phyloP scores from a whole-genome alignment of 2,329 filamentous ascomycete genomes.

The Cadophora gregata region DNA sequence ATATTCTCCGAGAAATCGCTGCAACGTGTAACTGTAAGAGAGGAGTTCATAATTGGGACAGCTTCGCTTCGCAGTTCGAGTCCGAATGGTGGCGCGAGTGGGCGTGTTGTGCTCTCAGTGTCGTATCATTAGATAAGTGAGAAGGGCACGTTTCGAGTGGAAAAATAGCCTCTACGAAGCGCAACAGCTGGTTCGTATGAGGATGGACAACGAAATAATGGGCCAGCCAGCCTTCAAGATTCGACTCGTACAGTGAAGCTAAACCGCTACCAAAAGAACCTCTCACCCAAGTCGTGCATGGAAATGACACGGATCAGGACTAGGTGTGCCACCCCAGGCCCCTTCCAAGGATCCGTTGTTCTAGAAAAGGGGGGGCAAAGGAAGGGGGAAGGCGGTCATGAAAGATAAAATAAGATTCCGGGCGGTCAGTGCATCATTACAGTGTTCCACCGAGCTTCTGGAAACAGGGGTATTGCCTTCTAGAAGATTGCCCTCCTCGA shows the following conservation, averaged over 20 bases:
- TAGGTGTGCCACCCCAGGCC: constrained; percentile 3
- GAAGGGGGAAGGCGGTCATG: not conserved
- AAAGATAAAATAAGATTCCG: constrained; percentile 2
- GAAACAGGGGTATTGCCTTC: constrained; percentile 18
- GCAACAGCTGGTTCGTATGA: constrained; percentile 7
- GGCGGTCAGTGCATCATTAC: not conserved
- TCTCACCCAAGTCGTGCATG: constrained; percentile 4
- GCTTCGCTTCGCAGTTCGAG: not conserved
- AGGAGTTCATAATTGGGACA: not conserved
- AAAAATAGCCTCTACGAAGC: not conserved
- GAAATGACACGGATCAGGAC: constrained; percentile 16
- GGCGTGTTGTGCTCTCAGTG: not conserved
- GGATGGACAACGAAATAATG: not conserved
- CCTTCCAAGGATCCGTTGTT: not conserved
- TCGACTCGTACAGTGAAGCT: not conserved
- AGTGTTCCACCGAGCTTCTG: constrained; percentile 8
- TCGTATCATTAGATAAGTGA: not conserved
- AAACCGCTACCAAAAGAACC: not conserved
- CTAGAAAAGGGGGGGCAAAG: constrained; percentile 16
- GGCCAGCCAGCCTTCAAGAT: not conserved
- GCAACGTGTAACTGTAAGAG: not conserved
- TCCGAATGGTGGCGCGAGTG: not conserved
- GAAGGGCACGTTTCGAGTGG: constrained; percentile 13
- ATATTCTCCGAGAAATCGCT: constrained; percentile 4
- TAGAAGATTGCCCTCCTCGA: constrained; percentile 23